These are phyloP conservation scores for Geotrichum siamense DNA, from an alignment of 1,139 yeast genomes.

Conservation along the genomic window DNA sequence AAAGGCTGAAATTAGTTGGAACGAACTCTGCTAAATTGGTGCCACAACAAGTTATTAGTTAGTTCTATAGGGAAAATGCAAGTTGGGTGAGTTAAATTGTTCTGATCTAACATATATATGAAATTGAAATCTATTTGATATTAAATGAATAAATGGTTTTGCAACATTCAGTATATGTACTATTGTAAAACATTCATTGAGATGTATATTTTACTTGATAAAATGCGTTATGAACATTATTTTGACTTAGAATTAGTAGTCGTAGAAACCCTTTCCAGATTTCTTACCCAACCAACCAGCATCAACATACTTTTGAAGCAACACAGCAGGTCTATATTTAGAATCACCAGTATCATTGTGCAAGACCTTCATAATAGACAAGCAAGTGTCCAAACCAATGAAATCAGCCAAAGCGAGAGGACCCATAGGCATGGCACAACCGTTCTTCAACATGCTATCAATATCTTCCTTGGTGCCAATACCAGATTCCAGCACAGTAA, in stretches of 20 bases:
- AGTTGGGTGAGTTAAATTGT: too few relatives aligned
- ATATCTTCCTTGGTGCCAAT: conserved; percentile 38
- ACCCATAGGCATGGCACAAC: conserved; percentile 45
- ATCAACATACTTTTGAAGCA: conserved; percentile 37
- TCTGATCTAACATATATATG: too few relatives aligned
- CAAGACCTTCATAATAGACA: conserved; percentile 40
- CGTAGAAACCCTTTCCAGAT: conserved; percentile 40
- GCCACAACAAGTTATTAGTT: too few relatives aligned
- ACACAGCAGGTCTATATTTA: conserved; percentile 39
- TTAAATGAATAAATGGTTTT: too few relatives aligned
- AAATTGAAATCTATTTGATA: too few relatives aligned
- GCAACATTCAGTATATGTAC: too few relatives aligned
- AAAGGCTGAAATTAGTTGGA: too few relatives aligned
- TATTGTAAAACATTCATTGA: too few relatives aligned
- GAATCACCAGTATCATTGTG: conserved; percentile 39
- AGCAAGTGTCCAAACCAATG: conserved; percentile 41
- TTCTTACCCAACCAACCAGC: conserved; percentile 42
- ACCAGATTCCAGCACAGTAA: conserved; percentile 39
- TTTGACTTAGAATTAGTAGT: conserved; percentile 29
- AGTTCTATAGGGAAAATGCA: too few relatives aligned
- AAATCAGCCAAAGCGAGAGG: conserved; percentile 41
- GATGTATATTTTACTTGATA: too few relatives aligned
- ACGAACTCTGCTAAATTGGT: too few relatives aligned
- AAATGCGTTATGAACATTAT: too few relatives aligned
- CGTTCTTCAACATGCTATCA: conserved; percentile 41